Evolutionary conservation across 2,329 filamentous ascomycete species (phyloP), one percentile per base, ranked within the genome.

Genomic region (Fusarium incarnatum): DNA sequence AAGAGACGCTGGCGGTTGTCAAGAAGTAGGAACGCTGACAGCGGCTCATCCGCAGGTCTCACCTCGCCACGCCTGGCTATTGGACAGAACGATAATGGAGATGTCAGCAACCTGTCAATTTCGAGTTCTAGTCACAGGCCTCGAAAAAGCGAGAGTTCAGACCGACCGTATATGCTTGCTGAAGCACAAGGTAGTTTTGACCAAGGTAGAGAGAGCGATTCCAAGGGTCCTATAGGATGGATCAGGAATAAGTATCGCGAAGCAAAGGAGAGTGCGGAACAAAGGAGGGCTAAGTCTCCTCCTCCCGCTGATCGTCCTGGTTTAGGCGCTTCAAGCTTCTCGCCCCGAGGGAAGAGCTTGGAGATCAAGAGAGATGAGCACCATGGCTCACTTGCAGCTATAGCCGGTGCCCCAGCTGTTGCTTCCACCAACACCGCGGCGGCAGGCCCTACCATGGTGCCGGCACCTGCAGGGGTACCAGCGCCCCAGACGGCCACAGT

Each of bases 1-100:
- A 92, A 91, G 75, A 88, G 86, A 61, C 89, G 91, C 28, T 88
- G 87, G 83, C 93, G 94, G 83, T 85, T 94, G 55, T 91, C 93
- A 20, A 90, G 90, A 22, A 86, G 73, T 32, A 79, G 85, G 57
- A 89, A 86, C 65, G 87, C 90, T 34, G 89, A 90, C 34, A 79
- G 84, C 46, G 80, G 84, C 13, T 78, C 83, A 25, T 74, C 82
- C 60, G 71, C 82, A 72, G 64, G 80, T 60, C 59, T 87, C 69
- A 77, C 83, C 63, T 78, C 86, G 56, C 80, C 86, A 56, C 77
- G 82, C 10, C 79, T 81, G 42, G 82, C 81, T 2, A 73, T 90
- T n/a, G 90, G 89, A 15, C 84, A 86, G 13, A 92, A 91, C 67
- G 83, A 85, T 11, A 85, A 87, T 58, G 90, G 90, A 3, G 89